Evolutionary conservation across 2,329 filamentous ascomycete species (phyloP).

Genomic region (Scytalidium lignicola): DNA sequence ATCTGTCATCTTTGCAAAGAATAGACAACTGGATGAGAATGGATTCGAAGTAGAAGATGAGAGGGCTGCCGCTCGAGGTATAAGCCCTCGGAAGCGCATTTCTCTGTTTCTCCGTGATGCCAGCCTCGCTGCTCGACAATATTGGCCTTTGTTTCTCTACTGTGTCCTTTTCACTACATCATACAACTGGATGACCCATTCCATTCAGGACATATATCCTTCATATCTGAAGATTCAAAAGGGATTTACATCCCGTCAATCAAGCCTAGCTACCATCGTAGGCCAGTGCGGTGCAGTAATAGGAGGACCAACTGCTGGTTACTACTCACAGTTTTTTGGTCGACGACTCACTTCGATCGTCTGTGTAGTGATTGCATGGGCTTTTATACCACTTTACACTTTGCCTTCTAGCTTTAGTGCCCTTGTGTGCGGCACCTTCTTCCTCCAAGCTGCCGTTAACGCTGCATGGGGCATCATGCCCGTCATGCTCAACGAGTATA

Average conservation of each 20-base stretch:
- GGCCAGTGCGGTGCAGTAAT: slow-evolving; percentile 63
- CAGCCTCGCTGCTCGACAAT: too few relatives aligned
- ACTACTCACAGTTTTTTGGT: slow-evolving; percentile 60
- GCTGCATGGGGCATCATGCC: slow-evolving; percentile 56
- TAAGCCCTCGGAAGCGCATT: too few relatives aligned
- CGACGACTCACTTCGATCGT: slow-evolving; percentile 61
- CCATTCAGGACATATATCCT: slow-evolving; percentile 43
- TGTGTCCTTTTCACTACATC: too few relatives aligned
- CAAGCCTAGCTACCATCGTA: slow-evolving; percentile 65
- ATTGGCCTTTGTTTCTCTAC: not conserved
- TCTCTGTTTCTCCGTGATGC: too few relatives aligned
- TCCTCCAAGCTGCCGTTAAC: slow-evolving; percentile 71
- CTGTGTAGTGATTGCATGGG: slow-evolving; percentile 57
- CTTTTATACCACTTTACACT: slow-evolving; percentile 73
- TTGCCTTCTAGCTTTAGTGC: slow-evolving; percentile 54
- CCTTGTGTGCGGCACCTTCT: slow-evolving; percentile 74
- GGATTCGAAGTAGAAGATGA: too few relatives aligned
- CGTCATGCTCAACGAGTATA: slow-evolving; percentile 59
- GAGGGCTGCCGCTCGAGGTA: too few relatives aligned
- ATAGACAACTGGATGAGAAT: too few relatives aligned
- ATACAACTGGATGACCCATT: too few relatives aligned
- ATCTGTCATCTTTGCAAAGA: too few relatives aligned
- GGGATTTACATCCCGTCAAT: slow-evolving; percentile 25
- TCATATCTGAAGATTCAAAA: slow-evolving; percentile 50
- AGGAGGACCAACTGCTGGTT: slow-evolving; percentile 60